Base-by-base conservation (phyloP, 495 filamentous ascomycete genomes). In the Hyaloscypha hepaticicola region DNA sequence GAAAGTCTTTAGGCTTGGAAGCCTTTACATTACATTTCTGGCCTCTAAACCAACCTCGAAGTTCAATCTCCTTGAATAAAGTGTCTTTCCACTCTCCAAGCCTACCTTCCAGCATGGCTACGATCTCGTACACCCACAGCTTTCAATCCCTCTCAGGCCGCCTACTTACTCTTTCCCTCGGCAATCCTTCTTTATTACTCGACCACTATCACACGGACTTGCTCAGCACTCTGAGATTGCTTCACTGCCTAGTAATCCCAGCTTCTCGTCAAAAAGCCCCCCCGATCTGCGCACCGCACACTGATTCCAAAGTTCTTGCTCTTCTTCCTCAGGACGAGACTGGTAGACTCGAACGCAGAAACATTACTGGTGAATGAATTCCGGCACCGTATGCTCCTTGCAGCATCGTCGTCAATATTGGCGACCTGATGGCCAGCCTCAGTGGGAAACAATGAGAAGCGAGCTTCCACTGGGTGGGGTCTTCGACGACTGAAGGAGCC, bases 201-300 rank as follows among this genome's bases (percentile, higher is more conserved):
- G 66, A 71, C 11, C 52, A 72, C 16, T 80, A 78, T 59, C 72
- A 79, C 21, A 56, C 55, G 8, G 66, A 77, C 64, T 78, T 75
- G 9, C 65, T 81, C 11, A 78, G 76, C 56, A 83, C 80, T 65
- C 73, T 88, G 0, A 80, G 87, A 6, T 72, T 89, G 5, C 75
- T 87, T 11, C 83, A 88, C 64, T 89, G 88, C 64, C 83, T 85
- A 3, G 74, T 80, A 8, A 59, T 72, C 26, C 75, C 81, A 16
- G 38, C 76, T 4, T 63, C 70, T 19, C 69, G 70, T 26, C 65
- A 74, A 45, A 71, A 74, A 50, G 74, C 78, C 27, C 62, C 78
- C 27, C 62, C 80, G 11, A 78, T 77, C 66, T 80, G 78, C 61
- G 77, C 79, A 3, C 81, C 81, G 5, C 78, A 79, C 66, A 73